Evolutionary conservation across 140 eudicot genomes (phyloP).

Genomic region (Flaveria floridana): DNA sequence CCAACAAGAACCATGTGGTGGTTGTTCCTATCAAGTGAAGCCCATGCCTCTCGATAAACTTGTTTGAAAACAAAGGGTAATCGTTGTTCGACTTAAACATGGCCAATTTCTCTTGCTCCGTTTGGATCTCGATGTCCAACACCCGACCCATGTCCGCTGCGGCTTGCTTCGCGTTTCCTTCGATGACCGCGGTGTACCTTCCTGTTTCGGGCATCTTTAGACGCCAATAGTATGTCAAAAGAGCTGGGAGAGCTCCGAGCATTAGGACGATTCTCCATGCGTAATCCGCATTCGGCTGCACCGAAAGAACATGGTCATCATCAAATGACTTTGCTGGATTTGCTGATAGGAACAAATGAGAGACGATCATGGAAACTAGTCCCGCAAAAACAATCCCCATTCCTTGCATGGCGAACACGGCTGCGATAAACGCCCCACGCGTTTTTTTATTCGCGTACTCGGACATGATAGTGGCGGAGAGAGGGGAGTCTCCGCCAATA

Average conservation of each 20-base stretch:
- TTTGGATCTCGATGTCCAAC: constrained; percentile 47
- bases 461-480: constrained; percentile 75
- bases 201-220: constrained; percentile 75
- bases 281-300: constrained; percentile 47
- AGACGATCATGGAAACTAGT: constrained; percentile 51
- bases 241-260: constrained; percentile 66
- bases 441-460: constrained; percentile 63
- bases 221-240: constrained; percentile 60
- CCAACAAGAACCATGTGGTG: constrained; percentile 61
- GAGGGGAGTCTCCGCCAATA: constrained; percentile 73
- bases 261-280: constrained; percentile 66
- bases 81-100: constrained; percentile 44
- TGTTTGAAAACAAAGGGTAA: constrained; percentile 36
- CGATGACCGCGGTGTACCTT: constrained; percentile 56
- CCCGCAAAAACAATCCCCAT: constrained; percentile 65
- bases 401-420: constrained; percentile 74
- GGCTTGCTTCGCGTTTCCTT: constrained; percentile 62
- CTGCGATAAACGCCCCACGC: constrained; percentile 62
- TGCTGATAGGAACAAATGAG: constrained; percentile 26
- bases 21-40: constrained; percentile 55
- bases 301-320: constrained; percentile 29
- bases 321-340: neutral
- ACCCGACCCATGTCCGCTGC: constrained; percentile 67
- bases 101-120: constrained; percentile 50
- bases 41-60: constrained; percentile 53